Percentiles rank a stretch among this genome's conserved stretches.
Conservation (phyloP, 2,329 filamentous ascomycete species). For the Claviceps arundinis region DNA sequence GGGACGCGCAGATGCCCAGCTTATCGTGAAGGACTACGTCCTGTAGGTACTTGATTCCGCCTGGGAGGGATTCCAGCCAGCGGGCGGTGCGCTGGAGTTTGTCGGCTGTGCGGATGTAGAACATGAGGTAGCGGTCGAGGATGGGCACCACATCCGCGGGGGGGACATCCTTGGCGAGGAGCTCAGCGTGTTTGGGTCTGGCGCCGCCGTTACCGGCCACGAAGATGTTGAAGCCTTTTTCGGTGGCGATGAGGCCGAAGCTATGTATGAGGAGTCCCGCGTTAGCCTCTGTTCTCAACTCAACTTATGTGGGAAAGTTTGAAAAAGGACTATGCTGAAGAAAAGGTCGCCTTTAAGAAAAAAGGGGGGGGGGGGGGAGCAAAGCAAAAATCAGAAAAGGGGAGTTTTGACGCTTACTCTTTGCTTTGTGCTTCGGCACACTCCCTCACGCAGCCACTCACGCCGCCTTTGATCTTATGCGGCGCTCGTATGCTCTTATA, state of each 20-base stretch:
- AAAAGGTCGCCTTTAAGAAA: not conserved
- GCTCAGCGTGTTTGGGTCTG: constrained; percentile 67
- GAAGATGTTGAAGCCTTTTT: constrained; percentile 89
- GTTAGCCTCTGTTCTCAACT: not conserved
- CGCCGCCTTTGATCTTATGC: constrained; percentile 84
- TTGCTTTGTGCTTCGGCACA: constrained; percentile 89
- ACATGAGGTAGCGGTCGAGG: constrained; percentile 78
- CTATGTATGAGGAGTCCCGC: constrained; percentile 21
- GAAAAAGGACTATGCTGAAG: too few relatives aligned
- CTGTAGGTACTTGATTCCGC: constrained; percentile 69
- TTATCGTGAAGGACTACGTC: constrained; percentile 77
- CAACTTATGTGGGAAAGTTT: too few relatives aligned
- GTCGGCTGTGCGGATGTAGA: constrained; percentile 88
- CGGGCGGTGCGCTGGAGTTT: constrained; percentile 78
- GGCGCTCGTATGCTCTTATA: constrained; percentile 85
- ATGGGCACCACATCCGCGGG: constrained; percentile 72
- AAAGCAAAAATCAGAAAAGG: not conserved
- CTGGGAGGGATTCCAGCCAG: constrained; percentile 75
- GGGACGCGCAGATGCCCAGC: constrained; percentile 69
- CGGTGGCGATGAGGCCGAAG: constrained; percentile 82
- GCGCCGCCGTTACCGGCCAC: constrained; percentile 83
- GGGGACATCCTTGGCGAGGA: constrained; percentile 76
- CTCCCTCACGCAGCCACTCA: constrained; percentile 83
- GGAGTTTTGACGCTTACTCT: constrained; percentile 43
- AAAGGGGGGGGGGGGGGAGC: too few relatives aligned